Percentiles rank a stretch among this genome's conserved stretches.
phyloP scores from a whole-genome alignment of 2,329 filamentous ascomycete species.

The Dothistroma pini region DNA sequence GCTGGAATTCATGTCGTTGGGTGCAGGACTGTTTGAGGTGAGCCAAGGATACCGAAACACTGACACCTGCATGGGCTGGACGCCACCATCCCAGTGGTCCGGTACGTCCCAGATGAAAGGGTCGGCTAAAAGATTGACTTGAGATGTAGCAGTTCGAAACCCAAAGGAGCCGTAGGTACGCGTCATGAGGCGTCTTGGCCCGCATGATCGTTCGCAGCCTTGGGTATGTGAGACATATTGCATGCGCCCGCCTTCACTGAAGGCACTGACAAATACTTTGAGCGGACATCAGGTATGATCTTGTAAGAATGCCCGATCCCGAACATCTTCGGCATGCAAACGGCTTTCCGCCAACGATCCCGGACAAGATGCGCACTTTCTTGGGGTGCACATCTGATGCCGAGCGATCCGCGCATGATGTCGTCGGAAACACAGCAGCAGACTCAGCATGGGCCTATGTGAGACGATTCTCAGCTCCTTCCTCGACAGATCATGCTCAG shows the following conservation, averaged over 20 bases:
- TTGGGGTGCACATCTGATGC: not conserved
- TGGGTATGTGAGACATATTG: not conserved
- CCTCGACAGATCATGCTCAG: not conserved
- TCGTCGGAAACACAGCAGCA: too few relatives aligned
- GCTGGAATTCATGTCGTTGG: not conserved
- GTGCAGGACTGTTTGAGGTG: not conserved
- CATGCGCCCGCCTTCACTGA: not conserved
- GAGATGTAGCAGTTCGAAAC: not conserved
- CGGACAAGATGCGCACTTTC: not conserved
- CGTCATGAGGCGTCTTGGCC: not conserved
- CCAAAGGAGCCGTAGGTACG: not conserved
- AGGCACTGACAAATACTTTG: not conserved
- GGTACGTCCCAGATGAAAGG: not conserved
- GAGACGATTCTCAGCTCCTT: not conserved
- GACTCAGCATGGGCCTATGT: too few relatives aligned
- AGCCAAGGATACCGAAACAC: constrained; percentile 1
- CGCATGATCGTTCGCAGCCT: not conserved
- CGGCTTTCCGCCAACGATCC: not conserved
- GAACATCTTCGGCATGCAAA: not conserved
- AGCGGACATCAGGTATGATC: not conserved
- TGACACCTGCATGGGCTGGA: constrained; percentile 1
- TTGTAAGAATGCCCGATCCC: not conserved
- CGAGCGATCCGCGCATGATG: not conserved
- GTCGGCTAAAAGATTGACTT: not conserved
- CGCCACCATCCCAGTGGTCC: not conserved